A percentile compares a stretch with the other conserved stretches of the same genome.
Conservation (phyloP, 306 rosid species). For the Lablab purpureus region DNA sequence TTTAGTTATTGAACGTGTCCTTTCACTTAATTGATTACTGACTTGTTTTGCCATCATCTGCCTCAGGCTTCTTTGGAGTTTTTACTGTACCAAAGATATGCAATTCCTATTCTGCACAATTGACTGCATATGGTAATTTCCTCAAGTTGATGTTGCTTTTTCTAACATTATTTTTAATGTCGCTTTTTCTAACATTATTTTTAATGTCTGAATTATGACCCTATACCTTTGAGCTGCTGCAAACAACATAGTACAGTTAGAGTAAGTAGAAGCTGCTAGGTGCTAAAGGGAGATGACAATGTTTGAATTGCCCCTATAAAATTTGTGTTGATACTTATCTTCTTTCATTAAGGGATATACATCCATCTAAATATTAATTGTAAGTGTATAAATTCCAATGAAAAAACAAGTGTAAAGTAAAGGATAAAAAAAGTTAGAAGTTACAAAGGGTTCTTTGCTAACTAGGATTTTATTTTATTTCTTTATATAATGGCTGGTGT, state of each 20-base stretch:
- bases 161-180: constrained; percentile 9
- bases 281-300: not conserved
- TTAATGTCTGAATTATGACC: constrained; percentile 1
- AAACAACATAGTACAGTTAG: constrained; percentile 17
- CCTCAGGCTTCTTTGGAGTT: constrained; percentile 85
- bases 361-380: too few relatives aligned
- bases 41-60: constrained; percentile 47
- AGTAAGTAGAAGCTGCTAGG: not conserved
- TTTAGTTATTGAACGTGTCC: not conserved
- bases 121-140: constrained; percentile 79
- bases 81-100: constrained; percentile 84
- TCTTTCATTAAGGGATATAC: too few relatives aligned
- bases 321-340: too few relatives aligned
- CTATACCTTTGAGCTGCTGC: not conserved
- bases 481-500: not conserved
- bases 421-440: too few relatives aligned
- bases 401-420: too few relatives aligned
- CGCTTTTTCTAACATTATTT: not conserved
- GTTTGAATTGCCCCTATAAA: not conserved
- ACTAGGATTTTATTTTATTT: constrained; percentile 13
- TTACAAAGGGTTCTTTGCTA: not conserved
- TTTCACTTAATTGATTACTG: constrained; percentile 37
- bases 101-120: constrained; percentile 72
- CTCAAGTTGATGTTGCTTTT: constrained; percentile 25
- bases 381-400: too few relatives aligned